Evolutionary conservation across 495 filamentous ascomycete genomes (phyloP).

Genomic region (Penicillium maclennaniae): DNA sequence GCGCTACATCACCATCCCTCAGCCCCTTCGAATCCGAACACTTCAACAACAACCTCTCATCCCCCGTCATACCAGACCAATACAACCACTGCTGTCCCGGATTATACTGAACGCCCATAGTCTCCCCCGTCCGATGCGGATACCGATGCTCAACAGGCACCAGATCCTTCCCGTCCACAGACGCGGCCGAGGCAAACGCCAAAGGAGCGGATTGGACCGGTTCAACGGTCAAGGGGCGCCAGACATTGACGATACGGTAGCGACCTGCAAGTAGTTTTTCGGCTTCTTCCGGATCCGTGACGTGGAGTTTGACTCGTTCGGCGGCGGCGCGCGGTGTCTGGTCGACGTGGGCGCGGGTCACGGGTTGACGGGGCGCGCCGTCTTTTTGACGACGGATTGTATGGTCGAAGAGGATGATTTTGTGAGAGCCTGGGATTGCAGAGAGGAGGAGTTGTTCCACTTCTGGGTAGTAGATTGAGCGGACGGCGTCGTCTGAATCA

Average conservation of each 20-base stretch:
- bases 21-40: slow-evolving; percentile 60
- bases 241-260: slow-evolving; percentile 84
- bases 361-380: slow-evolving; percentile 56
- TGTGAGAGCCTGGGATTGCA: slow-evolving; percentile 56
- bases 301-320: slow-evolving; percentile 62
- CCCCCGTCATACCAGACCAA: slow-evolving; percentile 68
- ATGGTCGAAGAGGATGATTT: slow-evolving; percentile 82
- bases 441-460: slow-evolving; percentile 62
- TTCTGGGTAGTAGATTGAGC: slow-evolving; percentile 76
- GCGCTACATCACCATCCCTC: slow-evolving; percentile 55
- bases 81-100: slow-evolving; percentile 69
- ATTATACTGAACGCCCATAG: slow-evolving; percentile 64
- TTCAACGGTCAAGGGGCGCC: slow-evolving; percentile 68
- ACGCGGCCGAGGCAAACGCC: slow-evolving; percentile 61
- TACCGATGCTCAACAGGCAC: slow-evolving; percentile 74
- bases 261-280: slow-evolving; percentile 54
- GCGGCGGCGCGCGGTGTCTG: slow-evolving; percentile 64
- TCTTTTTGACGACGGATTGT: slow-evolving; percentile 67
- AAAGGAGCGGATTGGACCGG: slow-evolving; percentile 68
- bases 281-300: slow-evolving; percentile 53
- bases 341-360: slow-evolving; percentile 75
- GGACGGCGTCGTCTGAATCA: slow-evolving; percentile 58
- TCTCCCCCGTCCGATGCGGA: slow-evolving; percentile 67
- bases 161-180: slow-evolving; percentile 55
- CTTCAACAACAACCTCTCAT: slow-evolving; percentile 75